Evolutionary conservation across 441 rosid species (phyloP).

Genomic region (Gossypium trilobum): DNA sequence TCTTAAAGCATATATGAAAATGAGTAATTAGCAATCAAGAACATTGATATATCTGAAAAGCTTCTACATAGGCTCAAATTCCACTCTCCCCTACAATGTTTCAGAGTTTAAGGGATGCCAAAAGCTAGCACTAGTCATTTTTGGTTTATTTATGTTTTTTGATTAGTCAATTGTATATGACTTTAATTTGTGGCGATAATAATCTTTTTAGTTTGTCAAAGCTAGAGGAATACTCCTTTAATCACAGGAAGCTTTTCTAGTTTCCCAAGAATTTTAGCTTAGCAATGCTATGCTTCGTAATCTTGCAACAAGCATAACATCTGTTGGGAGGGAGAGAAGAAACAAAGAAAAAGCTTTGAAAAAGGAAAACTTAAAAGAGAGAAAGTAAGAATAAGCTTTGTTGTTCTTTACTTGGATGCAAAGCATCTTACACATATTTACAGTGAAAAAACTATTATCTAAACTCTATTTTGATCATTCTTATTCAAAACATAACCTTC

Average conservation of each 20-base stretch:
- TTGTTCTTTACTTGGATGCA: too few relatives aligned
- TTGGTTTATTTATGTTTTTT: neutral
- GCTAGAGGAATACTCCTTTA: neutral
- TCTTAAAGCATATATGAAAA: neutral
- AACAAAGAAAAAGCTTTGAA: too few relatives aligned
- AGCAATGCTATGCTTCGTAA: neutral
- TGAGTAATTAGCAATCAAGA: neutral
- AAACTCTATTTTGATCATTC: too few relatives aligned
- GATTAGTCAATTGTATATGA: neutral
- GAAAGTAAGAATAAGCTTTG: too few relatives aligned
- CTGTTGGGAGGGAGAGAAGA: neutral
- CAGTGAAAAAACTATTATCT: too few relatives aligned
- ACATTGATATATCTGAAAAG: neutral
- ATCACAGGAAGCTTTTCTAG: neutral
- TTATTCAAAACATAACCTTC: too few relatives aligned
- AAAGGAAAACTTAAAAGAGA: too few relatives aligned
- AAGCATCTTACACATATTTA: too few relatives aligned
- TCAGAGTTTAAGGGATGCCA: neutral
- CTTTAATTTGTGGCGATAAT: neutral
- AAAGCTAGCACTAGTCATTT: neutral
- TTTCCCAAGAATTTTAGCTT: neutral
- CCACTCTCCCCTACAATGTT: neutral
- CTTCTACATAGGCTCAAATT: neutral
- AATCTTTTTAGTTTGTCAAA: neutral
- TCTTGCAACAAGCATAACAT: neutral